Evolutionary conservation across 345 rosid genomes (phyloP).

Genomic region (Carallia pectinifolia): DNA sequence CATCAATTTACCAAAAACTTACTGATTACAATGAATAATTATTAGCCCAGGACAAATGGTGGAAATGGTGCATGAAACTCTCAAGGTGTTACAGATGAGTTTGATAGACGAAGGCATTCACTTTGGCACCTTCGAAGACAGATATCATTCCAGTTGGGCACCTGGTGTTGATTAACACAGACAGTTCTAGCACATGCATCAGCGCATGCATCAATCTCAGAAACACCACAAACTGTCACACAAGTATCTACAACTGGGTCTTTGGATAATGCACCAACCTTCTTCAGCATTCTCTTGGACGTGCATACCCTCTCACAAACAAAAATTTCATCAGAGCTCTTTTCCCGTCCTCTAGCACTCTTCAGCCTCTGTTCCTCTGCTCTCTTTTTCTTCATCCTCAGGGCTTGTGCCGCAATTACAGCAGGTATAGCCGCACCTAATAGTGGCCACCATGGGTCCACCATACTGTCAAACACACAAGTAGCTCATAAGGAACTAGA

Average conservation of each 20-base stretch:
- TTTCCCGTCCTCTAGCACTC: slow-evolving; percentile 77
- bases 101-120: slow-evolving; percentile 65
- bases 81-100: slow-evolving; percentile 34
- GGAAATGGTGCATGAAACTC: background rate
- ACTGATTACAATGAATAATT: background rate
- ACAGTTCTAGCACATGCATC: slow-evolving; percentile 89
- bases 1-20: background rate
- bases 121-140: slow-evolving; percentile 79
- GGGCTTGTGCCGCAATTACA: slow-evolving; percentile 62
- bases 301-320: slow-evolving; percentile 92
- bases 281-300: slow-evolving; percentile 81
- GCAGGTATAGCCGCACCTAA: slow-evolving; percentile 75
- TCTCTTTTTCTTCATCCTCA: slow-evolving; percentile 57
- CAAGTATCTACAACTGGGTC: slow-evolving; percentile 78
- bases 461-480: slow-evolving; percentile 39
- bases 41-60: background rate
- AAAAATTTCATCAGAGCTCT: slow-evolving; percentile 74
- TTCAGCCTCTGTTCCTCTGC: slow-evolving; percentile 71
- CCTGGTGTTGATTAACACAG: slow-evolving; percentile 83
- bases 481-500: too few species aligned
- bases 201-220: slow-evolving; percentile 84
- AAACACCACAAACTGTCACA: slow-evolving; percentile 86
- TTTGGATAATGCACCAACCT: slow-evolving; percentile 78
- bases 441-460: slow-evolving; percentile 80
- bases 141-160: slow-evolving; percentile 86